Evolutionary conservation across 2,329 filamentous ascomycete species (phyloP), one percentile per base, ranked within the genome.

Genomic region (Cercospora nicotianae): DNA sequence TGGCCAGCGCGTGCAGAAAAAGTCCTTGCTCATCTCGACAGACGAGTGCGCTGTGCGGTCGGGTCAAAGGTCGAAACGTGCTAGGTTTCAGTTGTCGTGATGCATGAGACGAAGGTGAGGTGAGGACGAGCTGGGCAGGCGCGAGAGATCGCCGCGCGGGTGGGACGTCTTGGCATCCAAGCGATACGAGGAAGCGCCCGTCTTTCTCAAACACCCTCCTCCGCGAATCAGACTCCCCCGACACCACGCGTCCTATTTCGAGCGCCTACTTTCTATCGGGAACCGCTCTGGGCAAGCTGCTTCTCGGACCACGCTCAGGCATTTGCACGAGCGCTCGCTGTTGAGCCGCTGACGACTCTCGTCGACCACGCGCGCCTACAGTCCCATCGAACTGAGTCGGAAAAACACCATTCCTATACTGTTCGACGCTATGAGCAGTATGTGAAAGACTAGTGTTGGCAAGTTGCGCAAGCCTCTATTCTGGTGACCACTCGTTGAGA

Each of bases 21-120:
- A 23, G 64, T 65, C 70, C 70, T 61, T 63, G 67, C 60, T 70
- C 60, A 67, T 72, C 64, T 72, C 69, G 62, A 63, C 42, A 45
- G 62, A 65, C 62, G 62, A 53, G 64, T 61, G 61, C 39, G n/a
- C 69, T 20, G 53, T 16, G 33, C 48, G 68, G 65, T 33, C 45
- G 30, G 31, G 48, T 16, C 16, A 48, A 45, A 8, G 48, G 66
- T 58, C 65, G 66, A 69, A 68, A 71, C 69, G 60, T 45, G 58
- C 51, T 28, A 45, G 16, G 69, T 69, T 67, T 71, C 67, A 67
- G 62, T 39, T 31, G 59, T 23, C 55, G 67, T 63, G 16, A 23
- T 53, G 28, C 23, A 20, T 65, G 57, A 61, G 42, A 53, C 64
- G 63, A 60, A 60, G 53, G 53, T 60, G 63, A 60, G 48, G 62